Percentiles rank a stretch among this genome's conserved stretches.
Conservation (phyloP, 768 basidiomycete species). For the Pulveroboletus sp. region DNA sequence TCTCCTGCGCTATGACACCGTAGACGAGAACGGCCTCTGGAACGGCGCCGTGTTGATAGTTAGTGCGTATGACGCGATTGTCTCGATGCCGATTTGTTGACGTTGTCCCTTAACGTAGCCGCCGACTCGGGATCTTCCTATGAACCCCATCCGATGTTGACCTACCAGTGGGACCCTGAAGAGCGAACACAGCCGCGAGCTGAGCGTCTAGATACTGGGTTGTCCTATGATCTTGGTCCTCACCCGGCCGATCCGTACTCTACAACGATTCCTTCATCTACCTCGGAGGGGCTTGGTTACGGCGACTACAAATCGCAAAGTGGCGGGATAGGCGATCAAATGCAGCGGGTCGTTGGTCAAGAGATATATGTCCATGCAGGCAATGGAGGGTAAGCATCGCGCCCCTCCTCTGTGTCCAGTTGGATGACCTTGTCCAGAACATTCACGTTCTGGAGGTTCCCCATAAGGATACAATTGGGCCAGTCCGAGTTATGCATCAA, state of each 20-base stretch:
- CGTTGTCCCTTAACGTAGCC: slow-evolving; percentile 37
- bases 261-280: slow-evolving; percentile 34
- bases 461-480: slow-evolving; percentile 74
- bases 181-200: slow-evolving; percentile 17
- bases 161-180: slow-evolving; percentile 72
- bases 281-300: slow-evolving; percentile 4
- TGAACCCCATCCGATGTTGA: slow-evolving; percentile 65
- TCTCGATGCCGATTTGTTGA: not conserved
- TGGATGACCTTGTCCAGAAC: slow-evolving; percentile 44
- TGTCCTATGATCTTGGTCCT: slow-evolving; percentile 53
- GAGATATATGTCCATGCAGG: slow-evolving; percentile 71
- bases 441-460: slow-evolving; percentile 93
- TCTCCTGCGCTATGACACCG: slow-evolving; percentile 85
- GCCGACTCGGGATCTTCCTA: slow-evolving; percentile 77
- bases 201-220: slow-evolving; percentile 25
- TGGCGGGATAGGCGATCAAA: slow-evolving; percentile 29
- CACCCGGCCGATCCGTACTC: slow-evolving; percentile 75
- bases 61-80: slow-evolving; percentile 49
- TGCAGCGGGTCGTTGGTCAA: slow-evolving; percentile 50
- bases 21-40: slow-evolving; percentile 76
- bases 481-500: slow-evolving; percentile 67
- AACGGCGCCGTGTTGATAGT: slow-evolving; percentile 86
- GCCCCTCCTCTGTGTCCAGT: not conserved
- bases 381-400: slow-evolving; percentile 43
- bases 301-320: slow-evolving; percentile 19